These are phyloP conservation scores for Yarrowia sp. DNA, from an alignment of 805 yeast species.

Conservation along the genomic window DNA sequence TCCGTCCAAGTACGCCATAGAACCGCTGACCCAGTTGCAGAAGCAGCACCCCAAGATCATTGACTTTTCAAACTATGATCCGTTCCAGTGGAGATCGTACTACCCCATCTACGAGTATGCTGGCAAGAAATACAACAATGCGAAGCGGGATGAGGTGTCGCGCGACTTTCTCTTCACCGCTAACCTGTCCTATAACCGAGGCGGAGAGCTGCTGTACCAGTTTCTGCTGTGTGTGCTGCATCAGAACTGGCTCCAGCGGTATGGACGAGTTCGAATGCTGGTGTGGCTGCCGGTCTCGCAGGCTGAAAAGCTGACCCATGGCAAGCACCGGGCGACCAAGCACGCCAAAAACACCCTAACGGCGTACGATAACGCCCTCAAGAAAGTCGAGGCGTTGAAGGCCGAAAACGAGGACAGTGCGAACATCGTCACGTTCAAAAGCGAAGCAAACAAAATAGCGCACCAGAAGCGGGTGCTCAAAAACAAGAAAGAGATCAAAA, in stretches of 20 bases:
- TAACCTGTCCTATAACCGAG: constrained; percentile 6
- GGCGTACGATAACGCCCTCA: too few species aligned
- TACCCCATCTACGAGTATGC: constrained; percentile 3
- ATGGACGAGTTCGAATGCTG: constrained; percentile 34
- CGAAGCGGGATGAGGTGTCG: not conserved
- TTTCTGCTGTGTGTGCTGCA: constrained; percentile 3
- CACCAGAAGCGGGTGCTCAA: not conserved
- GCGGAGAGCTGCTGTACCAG: constrained; percentile 19
- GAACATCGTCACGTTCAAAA: too few species aligned
- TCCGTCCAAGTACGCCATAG: not conserved
- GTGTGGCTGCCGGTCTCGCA: constrained; percentile 1
- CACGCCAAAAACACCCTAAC: not conserved
- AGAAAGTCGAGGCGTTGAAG: not conserved
- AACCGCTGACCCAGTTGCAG: not conserved
- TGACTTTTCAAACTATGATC: not conserved
- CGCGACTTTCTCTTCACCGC: constrained; percentile 30
- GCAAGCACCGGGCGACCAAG: not conserved
- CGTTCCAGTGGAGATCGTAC: constrained; percentile 25
- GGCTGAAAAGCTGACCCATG: constrained; percentile 30
- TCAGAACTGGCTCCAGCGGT: constrained; percentile 34
- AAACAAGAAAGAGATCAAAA: too few species aligned
- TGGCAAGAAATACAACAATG: not conserved
- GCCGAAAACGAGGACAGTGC: not conserved
- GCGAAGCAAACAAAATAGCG: not conserved
- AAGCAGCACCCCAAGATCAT: not conserved